Evolutionary conservation across 352 stramenopile genomes (phyloP).

Genomic region (Phytopythium vexans): DNA sequence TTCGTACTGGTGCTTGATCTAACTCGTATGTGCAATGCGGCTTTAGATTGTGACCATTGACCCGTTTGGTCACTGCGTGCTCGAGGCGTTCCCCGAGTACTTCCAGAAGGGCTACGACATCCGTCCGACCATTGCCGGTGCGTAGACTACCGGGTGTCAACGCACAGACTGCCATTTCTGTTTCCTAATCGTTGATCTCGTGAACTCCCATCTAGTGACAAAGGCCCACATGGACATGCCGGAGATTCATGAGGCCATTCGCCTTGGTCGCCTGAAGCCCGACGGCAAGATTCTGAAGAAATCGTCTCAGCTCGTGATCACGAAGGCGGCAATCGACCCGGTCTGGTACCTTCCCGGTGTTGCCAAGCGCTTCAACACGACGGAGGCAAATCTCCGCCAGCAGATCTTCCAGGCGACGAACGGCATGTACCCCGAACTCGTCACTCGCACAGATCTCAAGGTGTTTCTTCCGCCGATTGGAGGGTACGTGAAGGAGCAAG

Average conservation of each 20-base stretch:
- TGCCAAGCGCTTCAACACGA: slow-evolving; percentile 97
- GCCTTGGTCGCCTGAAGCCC: slow-evolving; percentile 90
- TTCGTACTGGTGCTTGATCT: neutral
- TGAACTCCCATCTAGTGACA: slow-evolving; percentile 29
- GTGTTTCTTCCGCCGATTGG: slow-evolving; percentile 98
- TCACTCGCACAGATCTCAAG: slow-evolving; percentile 98
- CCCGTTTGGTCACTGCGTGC: slow-evolving; percentile 72
- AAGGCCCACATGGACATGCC: slow-evolving; percentile 99
- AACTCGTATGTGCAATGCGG: neutral
- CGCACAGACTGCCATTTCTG: neutral
- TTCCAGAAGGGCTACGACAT: slow-evolving; percentile 98
- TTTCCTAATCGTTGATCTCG: slow-evolving; percentile 1
- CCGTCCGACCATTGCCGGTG: slow-evolving; percentile 94
- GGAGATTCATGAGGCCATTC: slow-evolving; percentile 96
- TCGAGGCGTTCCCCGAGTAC: slow-evolving; percentile 91
- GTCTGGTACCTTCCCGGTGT: slow-evolving; percentile 99
- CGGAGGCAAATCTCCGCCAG: slow-evolving; percentile 93
- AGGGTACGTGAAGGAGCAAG: slow-evolving; percentile 51
- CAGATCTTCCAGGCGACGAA: slow-evolving; percentile 99
- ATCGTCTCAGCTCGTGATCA: slow-evolving; percentile 90
- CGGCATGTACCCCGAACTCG: slow-evolving; percentile 99
- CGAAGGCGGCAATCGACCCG: slow-evolving; percentile 98
- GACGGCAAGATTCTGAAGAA: slow-evolving; percentile 96
- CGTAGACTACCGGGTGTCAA: slow-evolving; percentile 13
- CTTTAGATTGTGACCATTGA: slow-evolving; percentile 72